Conservation (phyloP, 139 green algal genomes). For the Eudorina sp. region DNA sequence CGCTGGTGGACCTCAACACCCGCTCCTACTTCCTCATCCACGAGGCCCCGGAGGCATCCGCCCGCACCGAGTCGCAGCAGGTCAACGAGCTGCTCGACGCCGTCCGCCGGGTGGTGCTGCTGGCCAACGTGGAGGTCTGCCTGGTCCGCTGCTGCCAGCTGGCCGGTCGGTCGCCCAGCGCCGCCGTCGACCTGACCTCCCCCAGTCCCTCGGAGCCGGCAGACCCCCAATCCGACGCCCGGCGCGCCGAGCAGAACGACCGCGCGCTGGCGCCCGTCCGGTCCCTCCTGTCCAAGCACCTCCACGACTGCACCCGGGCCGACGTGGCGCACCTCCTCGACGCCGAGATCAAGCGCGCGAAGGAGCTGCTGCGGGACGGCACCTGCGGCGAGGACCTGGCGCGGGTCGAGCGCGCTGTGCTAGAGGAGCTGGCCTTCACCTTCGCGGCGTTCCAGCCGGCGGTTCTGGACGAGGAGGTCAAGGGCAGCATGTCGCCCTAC, state of each 20-base stretch:
- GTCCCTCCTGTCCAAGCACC: neutral
- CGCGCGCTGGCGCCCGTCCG: neutral
- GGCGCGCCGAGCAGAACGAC: neutral
- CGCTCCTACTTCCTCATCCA: constrained; percentile 27
- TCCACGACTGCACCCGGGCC: neutral
- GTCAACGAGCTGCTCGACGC: neutral
- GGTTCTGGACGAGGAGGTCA: neutral
- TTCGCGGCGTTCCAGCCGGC: constrained; percentile 18
- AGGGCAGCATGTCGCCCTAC: constrained; percentile 17
- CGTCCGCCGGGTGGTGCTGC: neutral
- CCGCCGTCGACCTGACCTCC: neutral
- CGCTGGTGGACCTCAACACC: constrained; percentile 11
- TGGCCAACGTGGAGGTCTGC: constrained; percentile 33
- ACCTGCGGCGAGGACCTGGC: neutral
- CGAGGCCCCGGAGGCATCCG: neutral
- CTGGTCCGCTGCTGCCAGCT: neutral
- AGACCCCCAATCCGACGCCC: neutral
- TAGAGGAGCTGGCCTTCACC: neutral
- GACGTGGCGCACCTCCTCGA: neutral
- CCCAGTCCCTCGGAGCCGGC: neutral
- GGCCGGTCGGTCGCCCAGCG: neutral
- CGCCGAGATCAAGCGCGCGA: neutral
- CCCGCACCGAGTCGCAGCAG: too few species aligned
- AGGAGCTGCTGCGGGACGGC: neutral
- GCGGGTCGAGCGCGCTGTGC: neutral